Evolutionary conservation across 768 basidiomycete species (phyloP).

Genomic region (Phanerochaete carnosa): DNA sequence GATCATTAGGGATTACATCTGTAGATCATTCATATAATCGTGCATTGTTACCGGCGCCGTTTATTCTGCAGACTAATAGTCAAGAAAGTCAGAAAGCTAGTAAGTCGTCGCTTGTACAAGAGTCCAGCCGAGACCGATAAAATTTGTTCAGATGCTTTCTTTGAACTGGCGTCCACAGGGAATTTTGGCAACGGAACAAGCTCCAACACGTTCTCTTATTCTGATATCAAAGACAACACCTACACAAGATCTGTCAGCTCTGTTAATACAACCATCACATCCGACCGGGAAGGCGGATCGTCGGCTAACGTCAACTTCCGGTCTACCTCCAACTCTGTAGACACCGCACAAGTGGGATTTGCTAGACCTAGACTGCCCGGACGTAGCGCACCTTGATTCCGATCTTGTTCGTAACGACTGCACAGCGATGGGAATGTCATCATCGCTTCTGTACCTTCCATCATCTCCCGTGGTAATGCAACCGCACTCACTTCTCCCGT

Average conservation of each 20-base stretch:
- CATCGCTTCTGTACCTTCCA: background rate
- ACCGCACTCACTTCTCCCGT: no score
- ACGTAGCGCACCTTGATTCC: background rate
- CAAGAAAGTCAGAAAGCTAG: constrained; percentile 56
- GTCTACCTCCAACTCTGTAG: background rate
- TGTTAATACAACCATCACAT: constrained; percentile 8
- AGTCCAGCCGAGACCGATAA: background rate
- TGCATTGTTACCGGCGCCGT: constrained; percentile 50
- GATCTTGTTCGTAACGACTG: background rate
- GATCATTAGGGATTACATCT: constrained; percentile 39
- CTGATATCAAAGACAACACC: constrained; percentile 8
- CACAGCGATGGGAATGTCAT: background rate
- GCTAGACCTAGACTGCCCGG: constrained; percentile 9
- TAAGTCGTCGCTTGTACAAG: constrained; percentile 26
- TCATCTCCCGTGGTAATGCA: background rate
- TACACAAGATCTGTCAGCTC: constrained; percentile 6
- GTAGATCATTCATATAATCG: constrained; percentile 74
- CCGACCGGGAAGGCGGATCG: constrained; percentile 5
- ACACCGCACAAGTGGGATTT: background rate
- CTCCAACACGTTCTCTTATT: constrained; percentile 49
- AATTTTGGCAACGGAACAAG: constrained; percentile 62
- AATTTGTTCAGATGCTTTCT: constrained; percentile 40
- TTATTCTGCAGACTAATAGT: constrained; percentile 55
- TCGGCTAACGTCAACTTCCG: background rate
- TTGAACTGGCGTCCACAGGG: constrained; percentile 39